Percentiles rank a stretch among this genome's conserved stretches.
Conservation (phyloP, 1,139 yeast species). For the Kazachstania sp. region DNA sequence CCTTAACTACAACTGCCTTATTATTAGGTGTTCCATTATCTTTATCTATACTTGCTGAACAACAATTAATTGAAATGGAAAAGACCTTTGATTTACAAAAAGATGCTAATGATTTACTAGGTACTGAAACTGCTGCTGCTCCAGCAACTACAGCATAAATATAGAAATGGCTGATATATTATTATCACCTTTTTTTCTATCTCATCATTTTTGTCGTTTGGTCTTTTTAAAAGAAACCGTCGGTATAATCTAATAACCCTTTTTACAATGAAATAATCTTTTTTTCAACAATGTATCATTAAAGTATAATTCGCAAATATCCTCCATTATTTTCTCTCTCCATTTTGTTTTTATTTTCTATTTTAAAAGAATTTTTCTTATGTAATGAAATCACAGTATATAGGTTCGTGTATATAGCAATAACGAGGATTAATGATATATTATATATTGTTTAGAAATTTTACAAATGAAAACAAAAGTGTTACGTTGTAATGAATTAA, state of each 20-base stretch:
- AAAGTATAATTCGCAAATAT: not conserved
- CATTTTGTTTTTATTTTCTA: too few species aligned
- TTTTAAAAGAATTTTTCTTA: not conserved
- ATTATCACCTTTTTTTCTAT: not conserved
- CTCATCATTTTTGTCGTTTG: not conserved
- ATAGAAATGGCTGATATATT: not conserved
- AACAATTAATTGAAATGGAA: conserved; percentile 89
- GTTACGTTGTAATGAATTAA: not conserved
- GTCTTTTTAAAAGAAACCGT: too few species aligned
- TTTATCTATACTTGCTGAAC: conserved; percentile 81
- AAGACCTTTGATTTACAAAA: conserved; percentile 83
- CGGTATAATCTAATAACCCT: too few species aligned
- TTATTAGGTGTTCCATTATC: conserved; percentile 90
- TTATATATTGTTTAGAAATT: not conserved
- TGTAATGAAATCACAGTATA: conserved; percentile 3
- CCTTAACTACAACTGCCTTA: conserved; percentile 71
- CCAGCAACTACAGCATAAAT: conserved; percentile 30
- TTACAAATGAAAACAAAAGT: not conserved
- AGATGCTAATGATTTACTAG: conserved; percentile 74
- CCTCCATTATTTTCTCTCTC: not conserved
- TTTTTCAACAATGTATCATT: not conserved
- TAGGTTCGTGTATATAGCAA: conserved; percentile 7
- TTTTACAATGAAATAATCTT: too few species aligned
- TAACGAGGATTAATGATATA: conserved; percentile 3
- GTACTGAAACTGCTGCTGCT: conserved; percentile 61